phyloP scores from a whole-genome alignment of 192 early-diverging fungal genomes.

The Rhizophagus prolifer region DNA sequence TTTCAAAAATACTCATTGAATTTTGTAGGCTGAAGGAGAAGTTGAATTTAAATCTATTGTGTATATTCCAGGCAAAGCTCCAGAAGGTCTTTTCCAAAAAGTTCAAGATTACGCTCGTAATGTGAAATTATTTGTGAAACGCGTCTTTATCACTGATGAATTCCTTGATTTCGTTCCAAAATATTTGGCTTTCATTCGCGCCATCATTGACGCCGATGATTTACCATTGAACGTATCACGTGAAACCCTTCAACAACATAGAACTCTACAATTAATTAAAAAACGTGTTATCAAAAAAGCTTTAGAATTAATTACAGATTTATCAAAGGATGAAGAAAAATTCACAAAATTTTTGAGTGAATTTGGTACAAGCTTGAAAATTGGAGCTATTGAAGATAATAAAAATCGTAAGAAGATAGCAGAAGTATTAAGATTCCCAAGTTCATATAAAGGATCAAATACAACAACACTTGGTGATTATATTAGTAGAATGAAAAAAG shows the following conservation, averaged over 20 bases:
- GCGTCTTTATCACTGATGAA: constrained; percentile 97
- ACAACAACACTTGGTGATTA: constrained; percentile 72
- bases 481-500: constrained; percentile 83
- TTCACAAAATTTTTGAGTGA: constrained; percentile 70
- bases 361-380: constrained; percentile 77
- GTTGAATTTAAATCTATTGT: constrained; percentile 87
- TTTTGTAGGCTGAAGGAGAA: constrained; percentile 77
- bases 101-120: constrained; percentile 52
- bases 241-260: constrained; percentile 92
- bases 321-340: constrained; percentile 68
- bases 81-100: constrained; percentile 54
- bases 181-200: constrained; percentile 92
- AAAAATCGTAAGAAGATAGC: constrained; percentile 70
- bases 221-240: constrained; percentile 97
- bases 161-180: constrained; percentile 80
- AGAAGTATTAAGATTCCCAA: constrained; percentile 79
- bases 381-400: constrained; percentile 88
- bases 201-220: constrained; percentile 94
- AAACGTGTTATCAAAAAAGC: constrained; percentile 89
- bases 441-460: constrained; percentile 54
- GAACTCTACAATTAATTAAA: constrained; percentile 74
- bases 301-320: constrained; percentile 78
- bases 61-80: constrained; percentile 73
- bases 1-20: too few species aligned
- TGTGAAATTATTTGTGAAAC: constrained; percentile 92